phyloP scores from a whole-genome alignment of 768 basidiomycete genomes.

The Pleurotus eryngii region DNA sequence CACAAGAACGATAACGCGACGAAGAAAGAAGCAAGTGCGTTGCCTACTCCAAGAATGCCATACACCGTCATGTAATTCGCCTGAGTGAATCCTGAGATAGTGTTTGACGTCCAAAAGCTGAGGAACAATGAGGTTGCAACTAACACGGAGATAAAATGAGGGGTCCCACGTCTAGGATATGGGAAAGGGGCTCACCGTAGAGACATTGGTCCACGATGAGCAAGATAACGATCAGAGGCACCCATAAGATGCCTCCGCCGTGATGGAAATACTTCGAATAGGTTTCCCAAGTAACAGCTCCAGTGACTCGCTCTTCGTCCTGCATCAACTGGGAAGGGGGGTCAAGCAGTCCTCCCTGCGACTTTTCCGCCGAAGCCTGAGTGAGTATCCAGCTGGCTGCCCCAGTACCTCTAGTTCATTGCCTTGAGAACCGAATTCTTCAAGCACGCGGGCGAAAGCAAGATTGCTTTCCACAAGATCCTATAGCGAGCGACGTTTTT shows the following conservation, averaged over 20 bases:
- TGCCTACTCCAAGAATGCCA: slow-evolving; percentile 41
- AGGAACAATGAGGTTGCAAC: slow-evolving; percentile 67
- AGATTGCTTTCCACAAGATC: not conserved
- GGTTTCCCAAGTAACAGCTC: slow-evolving; percentile 45
- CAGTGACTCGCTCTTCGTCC: slow-evolving; percentile 54
- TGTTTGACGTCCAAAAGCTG: slow-evolving; percentile 67
- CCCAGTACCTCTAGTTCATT: not conserved
- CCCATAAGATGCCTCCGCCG: slow-evolving; percentile 50
- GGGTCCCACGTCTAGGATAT: not conserved
- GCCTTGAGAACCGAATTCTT: slow-evolving; percentile 11
- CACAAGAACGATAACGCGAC: slow-evolving; percentile 49
- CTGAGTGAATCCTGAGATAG: slow-evolving; percentile 52
- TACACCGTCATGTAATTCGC: slow-evolving; percentile 67
- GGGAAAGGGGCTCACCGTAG: not conserved
- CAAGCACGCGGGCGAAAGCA: slow-evolving; percentile 13
- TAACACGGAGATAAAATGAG: slow-evolving; percentile 10
- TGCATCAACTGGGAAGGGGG: slow-evolving; percentile 33
- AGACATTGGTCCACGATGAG: slow-evolving; percentile 40
- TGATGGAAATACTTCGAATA: slow-evolving; percentile 46
- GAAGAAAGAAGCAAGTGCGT: slow-evolving; percentile 49
- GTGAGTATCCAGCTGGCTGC: slow-evolving; percentile 5
- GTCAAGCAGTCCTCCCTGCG: slow-evolving; percentile 33
- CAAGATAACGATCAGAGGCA: slow-evolving; percentile 42
- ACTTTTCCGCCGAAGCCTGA: slow-evolving; percentile 19
- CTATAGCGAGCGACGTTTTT: slow-evolving; percentile 8